Evolutionary conservation across 768 basidiomycete species (phyloP), one percentile per base, ranked within the genome.

Genomic region (Agrocybe pediades): DNA sequence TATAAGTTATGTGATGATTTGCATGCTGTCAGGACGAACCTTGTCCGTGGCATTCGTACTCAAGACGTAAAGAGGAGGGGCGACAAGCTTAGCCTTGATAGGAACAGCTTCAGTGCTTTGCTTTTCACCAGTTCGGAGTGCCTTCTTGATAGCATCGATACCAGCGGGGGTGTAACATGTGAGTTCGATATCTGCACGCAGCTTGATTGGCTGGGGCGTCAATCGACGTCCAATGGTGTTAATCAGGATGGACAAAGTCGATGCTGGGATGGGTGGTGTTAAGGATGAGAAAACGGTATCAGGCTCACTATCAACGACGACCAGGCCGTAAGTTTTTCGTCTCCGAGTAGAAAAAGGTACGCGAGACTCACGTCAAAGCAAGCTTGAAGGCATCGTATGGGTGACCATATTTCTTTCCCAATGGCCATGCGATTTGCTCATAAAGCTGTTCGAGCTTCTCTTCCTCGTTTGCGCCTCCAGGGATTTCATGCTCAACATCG

Each of bases 341-440:
- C 19, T 9, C 21, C 7, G 45, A 47, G 29, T 41, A 46, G 21
- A 39, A 36, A 9, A 26, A 25, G 21, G 2, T 3, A 9, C 11
- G 23, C 17, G 41, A 39, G 42, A 76, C 91, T 55, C 64, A 96
- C 96, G 90, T 90, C 50, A 98, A 76, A n/a, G 92, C 86, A 41
- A 97, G 80, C 70, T 98, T 98, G 81, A 98, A 99, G 0, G 96
- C 96, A 68, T 98, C 97, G 70, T 97, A 96, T 0, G 95, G 83
- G 69, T 98, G 95, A 1, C 95, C 95, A 60, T 94, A 99, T 67
- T 87, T 91, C 70, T 84, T 84, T 15, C 90, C 91, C 27, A 98
- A 77, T 2, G 95, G 96, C 95, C 96, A 99, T 1, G 83, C 92
- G 55, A 98, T 84, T 55, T 88, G 80, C 15, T 96, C 94, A 69